Conservation (phyloP, 495 filamentous ascomycete species). For the Aspergillus bridgeri region DNA sequence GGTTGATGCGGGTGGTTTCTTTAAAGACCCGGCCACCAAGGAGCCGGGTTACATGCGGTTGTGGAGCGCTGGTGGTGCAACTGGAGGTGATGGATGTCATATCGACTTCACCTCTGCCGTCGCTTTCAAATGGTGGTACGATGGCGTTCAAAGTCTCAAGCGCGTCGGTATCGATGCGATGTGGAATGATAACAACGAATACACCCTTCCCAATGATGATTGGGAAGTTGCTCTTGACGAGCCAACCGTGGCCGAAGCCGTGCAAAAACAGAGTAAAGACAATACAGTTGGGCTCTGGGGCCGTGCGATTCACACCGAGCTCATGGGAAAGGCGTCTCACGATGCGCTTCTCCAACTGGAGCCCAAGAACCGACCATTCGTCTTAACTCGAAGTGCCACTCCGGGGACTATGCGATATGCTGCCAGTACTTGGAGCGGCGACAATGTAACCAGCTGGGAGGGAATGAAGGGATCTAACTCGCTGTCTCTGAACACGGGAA, state of each 20-base stretch:
- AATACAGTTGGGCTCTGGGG: constrained; percentile 59
- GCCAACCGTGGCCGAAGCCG: constrained; percentile 26
- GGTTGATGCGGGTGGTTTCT: constrained; percentile 51
- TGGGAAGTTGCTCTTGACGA: constrained; percentile 57
- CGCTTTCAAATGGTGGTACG: constrained; percentile 67
- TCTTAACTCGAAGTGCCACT: constrained; percentile 65
- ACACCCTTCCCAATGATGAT: constrained; percentile 60
- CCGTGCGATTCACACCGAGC: constrained; percentile 59
- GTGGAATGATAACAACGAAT: constrained; percentile 79
- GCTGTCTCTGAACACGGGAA: constrained; percentile 61
- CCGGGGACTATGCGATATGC: constrained; percentile 65
- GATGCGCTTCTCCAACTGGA: constrained; percentile 55
- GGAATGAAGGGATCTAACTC: constrained; percentile 66
- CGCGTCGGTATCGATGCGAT: constrained; percentile 62
- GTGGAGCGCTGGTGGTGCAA: constrained; percentile 66
- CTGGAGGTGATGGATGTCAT: constrained; percentile 64
- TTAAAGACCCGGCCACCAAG: constrained; percentile 53
- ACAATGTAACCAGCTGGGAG: constrained; percentile 65
- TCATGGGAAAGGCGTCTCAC: constrained; percentile 63
- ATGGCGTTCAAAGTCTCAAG: constrained; percentile 58
- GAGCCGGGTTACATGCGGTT: constrained; percentile 55
- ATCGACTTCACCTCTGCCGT: constrained; percentile 64
- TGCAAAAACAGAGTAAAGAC: constrained; percentile 26
- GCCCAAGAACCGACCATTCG: constrained; percentile 56
- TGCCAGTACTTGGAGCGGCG: constrained; percentile 63